These are phyloP conservation scores for Phlebopus sp. DNA, from an alignment of 1,284 basidiomycete species.

Conservation along the genomic window DNA sequence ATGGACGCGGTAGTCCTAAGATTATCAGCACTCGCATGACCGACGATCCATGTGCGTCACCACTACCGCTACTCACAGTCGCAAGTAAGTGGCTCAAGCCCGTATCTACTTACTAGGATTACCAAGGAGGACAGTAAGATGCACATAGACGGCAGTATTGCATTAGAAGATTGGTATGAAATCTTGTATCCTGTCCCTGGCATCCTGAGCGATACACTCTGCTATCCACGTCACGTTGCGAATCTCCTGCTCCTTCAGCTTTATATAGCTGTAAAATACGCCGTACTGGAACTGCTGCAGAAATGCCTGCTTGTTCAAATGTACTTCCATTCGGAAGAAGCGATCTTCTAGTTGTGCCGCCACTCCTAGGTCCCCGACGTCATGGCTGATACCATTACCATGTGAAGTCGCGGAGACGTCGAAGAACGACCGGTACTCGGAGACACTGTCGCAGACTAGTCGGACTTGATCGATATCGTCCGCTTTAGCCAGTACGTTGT, in stretches of 20 bases:
- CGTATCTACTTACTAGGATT: constrained; percentile 6
- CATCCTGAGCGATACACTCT: constrained; percentile 95
- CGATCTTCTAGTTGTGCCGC: constrained; percentile 85
- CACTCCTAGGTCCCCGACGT: constrained; percentile 49
- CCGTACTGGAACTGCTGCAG: constrained; percentile 94
- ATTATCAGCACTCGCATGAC: background rate
- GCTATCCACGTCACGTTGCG: constrained; percentile 97
- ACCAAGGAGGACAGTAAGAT: constrained; percentile 1
- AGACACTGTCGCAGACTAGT: constrained; percentile 80
- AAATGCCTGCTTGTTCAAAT: constrained; percentile 91
- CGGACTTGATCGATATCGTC: constrained; percentile 97
- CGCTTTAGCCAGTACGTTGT: constrained; percentile 90
- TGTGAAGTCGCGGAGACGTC: constrained; percentile 47
- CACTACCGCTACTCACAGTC: too few relatives aligned
- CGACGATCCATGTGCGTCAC: background rate
- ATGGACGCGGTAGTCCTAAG: background rate
- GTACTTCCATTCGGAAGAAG: constrained; percentile 94
- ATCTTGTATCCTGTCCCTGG: constrained; percentile 89
- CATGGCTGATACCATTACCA: constrained; percentile 36
- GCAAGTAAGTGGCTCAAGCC: too few relatives aligned
- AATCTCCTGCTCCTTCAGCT: constrained; percentile 99
- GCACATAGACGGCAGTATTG: too few relatives aligned
- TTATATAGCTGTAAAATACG: constrained; percentile 92
- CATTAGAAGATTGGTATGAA: constrained; percentile 82
- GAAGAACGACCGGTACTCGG: constrained; percentile 93